These are phyloP conservation scores for Diplodia intermedia DNA, from an alignment of 2,329 filamentous ascomycete species.

Conservation along the genomic window DNA sequence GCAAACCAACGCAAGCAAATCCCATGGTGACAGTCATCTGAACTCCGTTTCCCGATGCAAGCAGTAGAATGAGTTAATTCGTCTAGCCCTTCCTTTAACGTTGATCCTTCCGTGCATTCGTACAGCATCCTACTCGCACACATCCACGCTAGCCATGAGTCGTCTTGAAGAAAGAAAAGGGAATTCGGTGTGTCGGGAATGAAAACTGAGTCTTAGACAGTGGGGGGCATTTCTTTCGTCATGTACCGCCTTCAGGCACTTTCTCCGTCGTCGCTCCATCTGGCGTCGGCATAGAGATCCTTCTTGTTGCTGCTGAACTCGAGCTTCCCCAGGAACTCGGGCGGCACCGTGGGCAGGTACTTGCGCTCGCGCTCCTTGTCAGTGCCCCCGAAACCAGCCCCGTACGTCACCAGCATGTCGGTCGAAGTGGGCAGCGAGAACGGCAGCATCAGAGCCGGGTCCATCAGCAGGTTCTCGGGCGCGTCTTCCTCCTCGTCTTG, in stretches of 20 bases:
- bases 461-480: slow-evolving; percentile 78
- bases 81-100: slow-evolving; percentile 24
- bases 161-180: slow-evolving; percentile 12
- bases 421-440: slow-evolving; percentile 96
- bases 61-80: slow-evolving; percentile 19
- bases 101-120: slow-evolving; percentile 12
- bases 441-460: slow-evolving; percentile 89
- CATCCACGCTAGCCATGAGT: slow-evolving; percentile 16
- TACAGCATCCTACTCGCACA: slow-evolving; percentile 22
- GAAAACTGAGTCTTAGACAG: background rate
- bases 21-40: slow-evolving; percentile 10
- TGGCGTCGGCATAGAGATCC: slow-evolving; percentile 27
- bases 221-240: background rate
- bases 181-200: background rate
- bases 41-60: slow-evolving; percentile 27
- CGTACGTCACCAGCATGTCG: slow-evolving; percentile 96
- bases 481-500: slow-evolving; percentile 69
- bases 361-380: slow-evolving; percentile 92
- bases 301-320: slow-evolving; percentile 59
- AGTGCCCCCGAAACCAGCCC: slow-evolving; percentile 89
- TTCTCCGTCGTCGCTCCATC: slow-evolving; percentile 31
- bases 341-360: slow-evolving; percentile 93
- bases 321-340: slow-evolving; percentile 89
- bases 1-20: slow-evolving; percentile 7
- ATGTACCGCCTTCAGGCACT: slow-evolving; percentile 14